Base-by-base conservation (phyloP, 2,329 filamentous ascomycete genomes). In the Davidsoniella australis region DNA sequence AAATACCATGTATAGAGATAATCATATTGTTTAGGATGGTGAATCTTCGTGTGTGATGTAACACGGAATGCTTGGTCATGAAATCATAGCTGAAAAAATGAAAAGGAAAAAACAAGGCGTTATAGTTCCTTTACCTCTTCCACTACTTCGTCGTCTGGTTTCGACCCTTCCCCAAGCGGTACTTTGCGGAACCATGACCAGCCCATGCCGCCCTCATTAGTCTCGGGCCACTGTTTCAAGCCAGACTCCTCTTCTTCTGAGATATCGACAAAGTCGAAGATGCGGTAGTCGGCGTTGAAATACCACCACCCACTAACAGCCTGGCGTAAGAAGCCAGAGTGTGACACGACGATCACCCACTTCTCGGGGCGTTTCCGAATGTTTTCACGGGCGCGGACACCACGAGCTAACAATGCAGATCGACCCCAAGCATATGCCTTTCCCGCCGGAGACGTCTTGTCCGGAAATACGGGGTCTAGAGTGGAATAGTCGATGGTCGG, bases 251-350 rank as follows among this genome's bases (percentile, higher is more conserved):
- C 61, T 2, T 52, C 54, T 16, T 48, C 46, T 1, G 18, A 17
- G n/a, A 41, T 36, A 9, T 37, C 46, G 9, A 58, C 66, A 55
- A 77, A 76, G 16, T 74, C 68, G 56, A 81, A 82, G 26, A 81
- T 64, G 10, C 78, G 69, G 60, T 76, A 82, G 56, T 82, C 78
- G 9, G 72, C 73, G 54, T 82, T 82, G 58, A 70, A 72, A 56
- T 67, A 77, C 64, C 65, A 72, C 55, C 64, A 65, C 2, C 75
- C 71, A 7, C 67, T 69, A 6, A 82, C 69, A 7, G 69, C 75
- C 2, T 66, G 59, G n/a, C 77, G 64, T 54, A 82, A 56, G 58
- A 82, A 82, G 0, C 71, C 76, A 2, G 78, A 76, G 61, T 82
- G 78, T 1, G 73, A 74, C 3, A 83, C 76, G 0, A 82, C 77